A percentile compares a stretch with the other conserved stretches of the same genome.
phyloP scores from a whole-genome alignment of 495 filamentous ascomycete species.

The Xylaria telfairii region DNA sequence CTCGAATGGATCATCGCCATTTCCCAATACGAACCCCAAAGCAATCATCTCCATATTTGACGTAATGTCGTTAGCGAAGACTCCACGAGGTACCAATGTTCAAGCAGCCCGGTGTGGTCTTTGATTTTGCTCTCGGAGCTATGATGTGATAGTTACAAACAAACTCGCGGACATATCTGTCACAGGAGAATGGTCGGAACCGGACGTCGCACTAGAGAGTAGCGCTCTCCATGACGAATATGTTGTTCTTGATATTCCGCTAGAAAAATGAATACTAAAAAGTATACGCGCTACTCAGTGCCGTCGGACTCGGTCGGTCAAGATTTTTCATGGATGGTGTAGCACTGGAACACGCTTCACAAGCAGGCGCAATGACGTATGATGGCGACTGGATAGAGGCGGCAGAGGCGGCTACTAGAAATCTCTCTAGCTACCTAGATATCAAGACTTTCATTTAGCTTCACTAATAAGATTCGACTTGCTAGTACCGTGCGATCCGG shows the following conservation, averaged over 20 bases:
- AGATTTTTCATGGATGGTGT: conserved; percentile 40
- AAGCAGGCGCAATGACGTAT: conserved; percentile 33
- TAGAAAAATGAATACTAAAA: conserved; percentile 34
- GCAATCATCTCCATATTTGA: conserved; percentile 46
- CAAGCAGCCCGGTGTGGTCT: conserved; percentile 39
- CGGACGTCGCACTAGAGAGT: conserved; percentile 27
- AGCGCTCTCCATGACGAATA: conserved; percentile 33
- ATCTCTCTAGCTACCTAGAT: conserved; percentile 42
- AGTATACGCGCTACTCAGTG: conserved; percentile 37
- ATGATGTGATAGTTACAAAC: conserved; percentile 35
- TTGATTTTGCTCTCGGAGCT: conserved; percentile 46
- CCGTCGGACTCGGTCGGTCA: conserved; percentile 38
- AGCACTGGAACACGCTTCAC: conserved; percentile 38
- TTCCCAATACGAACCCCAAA: conserved; percentile 26
- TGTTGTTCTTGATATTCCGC: conserved; percentile 41
- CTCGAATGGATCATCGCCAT: conserved; percentile 31
- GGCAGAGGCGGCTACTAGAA: conserved; percentile 39
- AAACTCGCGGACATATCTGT: conserved; percentile 35
- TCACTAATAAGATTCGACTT: conserved; percentile 43
- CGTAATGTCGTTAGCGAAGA: conserved; percentile 36
- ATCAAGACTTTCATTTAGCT: conserved; percentile 35
- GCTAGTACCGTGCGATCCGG: conserved; percentile 30
- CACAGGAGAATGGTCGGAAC: conserved; percentile 39
- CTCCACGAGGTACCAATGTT: conserved; percentile 4
- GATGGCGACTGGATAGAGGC: conserved; percentile 51